Percentiles rank a stretch among this genome's conserved stretches.
These are phyloP conservation scores for Craspedostauros australis DNA, from an alignment of 108 stramenopile species.

Conservation along the genomic window DNA sequence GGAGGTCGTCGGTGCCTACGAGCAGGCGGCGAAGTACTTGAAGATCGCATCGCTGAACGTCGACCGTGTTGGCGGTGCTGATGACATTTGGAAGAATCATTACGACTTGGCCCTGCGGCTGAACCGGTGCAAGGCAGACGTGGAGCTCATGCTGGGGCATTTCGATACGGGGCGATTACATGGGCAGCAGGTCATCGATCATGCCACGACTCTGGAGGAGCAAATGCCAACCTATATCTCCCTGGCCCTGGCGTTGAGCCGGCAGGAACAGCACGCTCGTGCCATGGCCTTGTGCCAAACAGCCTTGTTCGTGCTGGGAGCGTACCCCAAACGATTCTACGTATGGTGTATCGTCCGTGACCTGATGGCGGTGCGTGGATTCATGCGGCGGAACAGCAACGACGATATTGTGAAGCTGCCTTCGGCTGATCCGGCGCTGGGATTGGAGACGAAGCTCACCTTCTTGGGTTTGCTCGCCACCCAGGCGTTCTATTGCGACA, in stretches of 20 bases:
- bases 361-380: not conserved
- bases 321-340: not conserved
- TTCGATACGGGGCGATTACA: constrained; percentile 1
- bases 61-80: not conserved
- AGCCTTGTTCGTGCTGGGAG: not conserved
- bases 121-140: constrained; percentile 5
- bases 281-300: not conserved
- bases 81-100: constrained; percentile 4
- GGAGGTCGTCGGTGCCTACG: not conserved
- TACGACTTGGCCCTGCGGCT: constrained; percentile 10
- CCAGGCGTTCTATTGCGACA: not conserved
- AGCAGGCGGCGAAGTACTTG: constrained; percentile 13
- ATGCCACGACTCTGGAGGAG: constrained; percentile 5
- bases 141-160: constrained; percentile 7
- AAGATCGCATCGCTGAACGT: not conserved
- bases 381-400: not conserved
- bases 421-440: too few species aligned
- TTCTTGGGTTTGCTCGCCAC: not conserved
- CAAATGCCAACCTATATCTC: constrained; percentile 4
- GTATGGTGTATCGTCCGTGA: too few species aligned
- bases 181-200: constrained; percentile 1
- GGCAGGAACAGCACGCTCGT: constrained; percentile 7
- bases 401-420: not conserved
- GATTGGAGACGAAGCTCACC: too few species aligned
- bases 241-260: constrained; percentile 1